phyloP scores from a whole-genome alignment of 441 rosid genomes.

The Melastoma candidum region DNA sequence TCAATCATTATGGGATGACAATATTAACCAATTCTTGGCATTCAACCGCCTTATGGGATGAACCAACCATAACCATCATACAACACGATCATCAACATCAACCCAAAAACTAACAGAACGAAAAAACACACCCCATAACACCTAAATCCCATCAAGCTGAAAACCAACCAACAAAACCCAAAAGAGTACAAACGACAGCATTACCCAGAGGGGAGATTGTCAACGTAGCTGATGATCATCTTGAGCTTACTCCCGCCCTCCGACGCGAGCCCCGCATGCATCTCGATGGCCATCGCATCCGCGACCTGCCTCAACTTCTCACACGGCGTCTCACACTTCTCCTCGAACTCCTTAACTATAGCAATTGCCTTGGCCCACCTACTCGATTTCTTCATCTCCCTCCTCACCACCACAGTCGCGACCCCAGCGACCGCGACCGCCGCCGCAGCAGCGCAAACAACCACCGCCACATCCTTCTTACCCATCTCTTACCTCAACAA shows the following conservation, averaged over 20 bases:
- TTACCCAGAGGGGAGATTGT: slow-evolving; percentile 57
- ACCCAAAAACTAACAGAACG: no score
- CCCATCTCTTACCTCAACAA: slow-evolving; percentile 21
- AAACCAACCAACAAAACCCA: background rate
- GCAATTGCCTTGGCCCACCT: slow-evolving; percentile 39
- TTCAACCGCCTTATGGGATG: no score
- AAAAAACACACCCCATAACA: no score
- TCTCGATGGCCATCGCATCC: slow-evolving; percentile 59
- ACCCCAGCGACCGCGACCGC: slow-evolving; percentile 24
- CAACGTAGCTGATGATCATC: slow-evolving; percentile 59
- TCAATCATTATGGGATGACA: no score
- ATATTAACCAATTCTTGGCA: no score
- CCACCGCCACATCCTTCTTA: slow-evolving; percentile 26
- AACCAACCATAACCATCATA: no score
- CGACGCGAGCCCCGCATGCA: slow-evolving; percentile 63
- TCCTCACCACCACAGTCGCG: slow-evolving; percentile 27
- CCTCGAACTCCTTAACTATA: slow-evolving; percentile 44
- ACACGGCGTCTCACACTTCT: slow-evolving; percentile 41
- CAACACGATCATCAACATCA: no score
- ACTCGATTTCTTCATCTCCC: slow-evolving; percentile 35
- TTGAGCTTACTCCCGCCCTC: slow-evolving; percentile 62
- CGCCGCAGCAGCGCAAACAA: slow-evolving; percentile 23
- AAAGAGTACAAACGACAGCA: background rate
- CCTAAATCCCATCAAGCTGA: no score
- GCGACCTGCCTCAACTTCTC: slow-evolving; percentile 38